phyloP scores from a whole-genome alignment of 306 rosid genomes.

The Echinosophora koreensis region DNA sequence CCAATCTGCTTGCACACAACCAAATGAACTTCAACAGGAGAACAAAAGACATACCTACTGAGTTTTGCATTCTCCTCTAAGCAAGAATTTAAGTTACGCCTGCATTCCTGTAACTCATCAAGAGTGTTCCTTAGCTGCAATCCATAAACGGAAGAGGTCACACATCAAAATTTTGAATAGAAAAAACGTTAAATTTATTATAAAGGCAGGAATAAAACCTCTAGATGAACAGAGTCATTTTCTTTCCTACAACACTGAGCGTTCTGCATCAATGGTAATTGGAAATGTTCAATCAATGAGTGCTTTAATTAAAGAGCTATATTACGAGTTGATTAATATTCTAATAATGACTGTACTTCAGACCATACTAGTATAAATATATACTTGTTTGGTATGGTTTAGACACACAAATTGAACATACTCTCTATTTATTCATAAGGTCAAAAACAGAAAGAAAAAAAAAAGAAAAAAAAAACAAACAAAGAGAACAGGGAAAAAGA shows the following conservation, averaged over 20 bases:
- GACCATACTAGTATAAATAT: constrained; percentile 29
- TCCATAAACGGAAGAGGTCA: constrained; percentile 43
- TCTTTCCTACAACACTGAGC: constrained; percentile 48
- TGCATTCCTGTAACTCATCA: constrained; percentile 76
- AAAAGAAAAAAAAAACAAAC: too few relatives aligned
- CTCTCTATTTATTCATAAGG: constrained; percentile 1
- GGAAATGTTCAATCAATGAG: constrained; percentile 25
- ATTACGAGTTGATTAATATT: constrained; percentile 9
- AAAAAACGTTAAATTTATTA: not conserved
- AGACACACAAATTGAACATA: constrained; percentile 25
- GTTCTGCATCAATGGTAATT: constrained; percentile 56
- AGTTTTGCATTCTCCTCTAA: constrained; percentile 89
- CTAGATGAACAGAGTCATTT: constrained; percentile 50
- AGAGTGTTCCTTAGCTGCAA: constrained; percentile 70
- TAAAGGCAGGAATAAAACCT: constrained; percentile 59
- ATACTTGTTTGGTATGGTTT: constrained; percentile 20
- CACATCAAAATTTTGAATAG: constrained; percentile 33
- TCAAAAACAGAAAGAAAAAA: not conserved
- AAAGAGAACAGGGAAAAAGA: constrained; percentile 18
- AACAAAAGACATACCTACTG: constrained; percentile 61
- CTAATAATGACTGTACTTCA: not conserved
- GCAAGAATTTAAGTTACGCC: constrained; percentile 75
- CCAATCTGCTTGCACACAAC: constrained; percentile 25
- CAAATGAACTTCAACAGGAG: constrained; percentile 37
- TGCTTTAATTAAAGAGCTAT: not conserved